Evolutionary conservation across 306 rosid genomes (phyloP), one percentile per base, ranked within the genome.

Genomic region (Acacia confusa): DNA sequence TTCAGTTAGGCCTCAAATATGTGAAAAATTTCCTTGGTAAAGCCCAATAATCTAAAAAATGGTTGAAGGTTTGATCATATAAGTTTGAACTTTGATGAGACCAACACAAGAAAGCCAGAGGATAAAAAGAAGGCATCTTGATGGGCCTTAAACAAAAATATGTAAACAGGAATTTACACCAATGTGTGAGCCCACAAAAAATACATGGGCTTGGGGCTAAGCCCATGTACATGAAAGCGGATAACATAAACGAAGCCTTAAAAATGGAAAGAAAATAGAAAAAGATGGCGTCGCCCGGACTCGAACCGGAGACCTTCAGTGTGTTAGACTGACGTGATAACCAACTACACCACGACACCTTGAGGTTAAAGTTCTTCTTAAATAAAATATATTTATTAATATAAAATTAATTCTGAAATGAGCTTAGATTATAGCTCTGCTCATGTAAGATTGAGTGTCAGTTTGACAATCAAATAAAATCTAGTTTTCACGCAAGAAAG

Each of bases 291-390:
- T 86, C 83, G 85, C 87, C 89, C 90, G 87, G 94, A 47, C 50
- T 92, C 80, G 92, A 88, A 88, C 92, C 87, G 90, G 87, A 87
- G 92, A 92, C 90, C 94, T 90, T 85, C 94, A 89, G 93, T 92
- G 98, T 95, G 93, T 93, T 95, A 95, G 94, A 93, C 92, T 95
- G 89, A 90, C 93, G 92, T 92, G 94, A 93, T 90, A 92, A 95
- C 97, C 96, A 93, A 81, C 89, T 87, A 86, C 89, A 86, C 89
- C 89, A 86, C 89, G 84, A 86, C 74, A 86, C 89, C 90, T 1
- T 0, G 7, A 1, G 30, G 8, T 0, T 0, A 0, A 4, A 0
- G 0, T 60, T 9, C n/a, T 0, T 0, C 0, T 22, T 22, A 50
- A 50, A 9, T 1, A 1, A 41, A 7, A 1, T 9, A 41, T 41